Evolutionary conservation across 202 grass and related monocot genomes (phyloP).

Genomic region (Musa balbisiana): DNA sequence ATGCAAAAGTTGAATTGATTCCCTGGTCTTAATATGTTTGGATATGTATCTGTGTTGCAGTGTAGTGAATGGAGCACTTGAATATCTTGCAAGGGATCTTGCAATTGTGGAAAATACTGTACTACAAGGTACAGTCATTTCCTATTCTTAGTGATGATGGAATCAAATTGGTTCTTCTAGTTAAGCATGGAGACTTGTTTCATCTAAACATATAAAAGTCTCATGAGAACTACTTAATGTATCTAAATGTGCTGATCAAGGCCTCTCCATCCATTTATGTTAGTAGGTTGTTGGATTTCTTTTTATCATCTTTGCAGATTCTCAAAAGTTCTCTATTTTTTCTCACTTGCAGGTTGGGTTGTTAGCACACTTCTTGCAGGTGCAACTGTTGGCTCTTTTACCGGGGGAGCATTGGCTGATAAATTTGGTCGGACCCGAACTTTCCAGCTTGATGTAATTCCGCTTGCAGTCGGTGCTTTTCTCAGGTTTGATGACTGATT

Average conservation of each 20-base stretch:
- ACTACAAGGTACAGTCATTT: slow-evolving; percentile 50
- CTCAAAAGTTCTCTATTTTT: neutral
- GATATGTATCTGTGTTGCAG: slow-evolving; percentile 33
- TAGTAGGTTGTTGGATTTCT: neutral
- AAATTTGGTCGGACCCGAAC: slow-evolving; percentile 90
- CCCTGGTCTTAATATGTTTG: slow-evolving; percentile 9
- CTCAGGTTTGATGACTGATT: slow-evolving; percentile 41
- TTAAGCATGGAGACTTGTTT: neutral
- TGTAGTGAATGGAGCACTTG: slow-evolving; percentile 89
- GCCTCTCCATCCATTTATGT: neutral
- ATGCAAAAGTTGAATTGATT: neutral
- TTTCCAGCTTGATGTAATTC: slow-evolving; percentile 88
- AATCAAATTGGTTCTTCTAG: neutral
- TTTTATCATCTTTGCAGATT: neutral
- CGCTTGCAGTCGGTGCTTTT: slow-evolving; percentile 78
- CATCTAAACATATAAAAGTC: neutral
- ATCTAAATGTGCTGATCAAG: neutral
- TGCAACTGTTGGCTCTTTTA: slow-evolving; percentile 88
- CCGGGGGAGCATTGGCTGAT: slow-evolving; percentile 92
- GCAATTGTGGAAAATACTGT: slow-evolving; percentile 79
- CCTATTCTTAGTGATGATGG: neutral
- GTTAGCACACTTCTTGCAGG: slow-evolving; percentile 87
- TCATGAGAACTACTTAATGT: neutral
- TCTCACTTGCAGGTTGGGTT: slow-evolving; percentile 64
- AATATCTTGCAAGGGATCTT: slow-evolving; percentile 86